Percentiles rank a stretch among this genome's conserved stretches.
These are phyloP conservation scores for Ganoderma lucidum DNA, from an alignment of 1,284 basidiomycete species.

Conservation along the genomic window DNA sequence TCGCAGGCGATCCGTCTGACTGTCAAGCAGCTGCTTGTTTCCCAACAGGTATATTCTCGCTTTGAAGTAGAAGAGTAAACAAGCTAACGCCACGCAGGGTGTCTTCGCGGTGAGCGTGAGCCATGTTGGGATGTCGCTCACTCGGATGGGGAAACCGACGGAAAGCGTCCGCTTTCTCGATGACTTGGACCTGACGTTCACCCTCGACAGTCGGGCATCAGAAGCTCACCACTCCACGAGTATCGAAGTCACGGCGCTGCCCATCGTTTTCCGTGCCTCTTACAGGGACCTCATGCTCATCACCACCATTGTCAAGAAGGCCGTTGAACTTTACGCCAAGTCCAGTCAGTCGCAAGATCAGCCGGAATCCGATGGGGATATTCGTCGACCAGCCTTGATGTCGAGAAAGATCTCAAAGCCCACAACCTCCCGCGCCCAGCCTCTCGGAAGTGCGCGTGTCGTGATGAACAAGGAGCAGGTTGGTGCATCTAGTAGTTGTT, in stretches of 20 bases:
- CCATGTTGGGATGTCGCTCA: slow-evolving; percentile 93
- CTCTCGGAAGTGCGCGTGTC: slow-evolving; percentile 64
- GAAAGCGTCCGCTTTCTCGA: slow-evolving; percentile 95
- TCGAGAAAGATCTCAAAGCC: slow-evolving; percentile 32
- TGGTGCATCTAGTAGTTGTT: slow-evolving; percentile 1
- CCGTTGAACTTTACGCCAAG: slow-evolving; percentile 70
- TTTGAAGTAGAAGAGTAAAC: neutral
- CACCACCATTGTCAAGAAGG: slow-evolving; percentile 89
- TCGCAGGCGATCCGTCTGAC: slow-evolving; percentile 91
- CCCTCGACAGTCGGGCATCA: slow-evolving; percentile 85
- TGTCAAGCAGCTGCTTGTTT: slow-evolving; percentile 88
- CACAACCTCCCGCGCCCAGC: slow-evolving; percentile 56
- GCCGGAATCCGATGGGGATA: slow-evolving; percentile 12
- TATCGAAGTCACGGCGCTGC: slow-evolving; percentile 85
- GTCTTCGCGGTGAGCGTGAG: slow-evolving; percentile 86
- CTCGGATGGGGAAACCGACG: slow-evolving; percentile 84
- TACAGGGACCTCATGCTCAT: slow-evolving; percentile 95
- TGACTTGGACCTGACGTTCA: slow-evolving; percentile 89
- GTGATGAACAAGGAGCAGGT: slow-evolving; percentile 86
- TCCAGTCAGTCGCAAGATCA: slow-evolving; percentile 28
- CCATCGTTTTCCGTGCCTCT: slow-evolving; percentile 92
- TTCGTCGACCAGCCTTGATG: slow-evolving; percentile 21
- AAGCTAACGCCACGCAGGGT: slow-evolving; percentile 53
- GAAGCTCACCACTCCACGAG: slow-evolving; percentile 81
- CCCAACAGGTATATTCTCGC: slow-evolving; percentile 77